A percentile compares a stretch with the other conserved stretches of the same genome.
Evolutionary conservation across 495 filamentous ascomycete species (phyloP).

Genomic region (Cercophora scortea): DNA sequence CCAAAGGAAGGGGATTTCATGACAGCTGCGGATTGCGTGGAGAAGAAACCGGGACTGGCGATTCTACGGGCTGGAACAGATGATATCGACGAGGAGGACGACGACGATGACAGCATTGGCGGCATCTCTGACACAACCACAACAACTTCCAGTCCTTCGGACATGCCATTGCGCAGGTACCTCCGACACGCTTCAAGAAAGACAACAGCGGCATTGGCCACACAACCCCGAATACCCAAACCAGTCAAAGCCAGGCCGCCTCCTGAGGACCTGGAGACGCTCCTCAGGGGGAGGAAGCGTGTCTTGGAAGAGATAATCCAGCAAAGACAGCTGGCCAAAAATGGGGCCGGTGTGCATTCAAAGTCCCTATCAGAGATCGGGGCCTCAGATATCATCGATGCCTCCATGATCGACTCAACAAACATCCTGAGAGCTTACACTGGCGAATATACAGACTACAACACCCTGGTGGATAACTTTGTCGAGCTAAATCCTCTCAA

Average conservation of each 20-base stretch:
- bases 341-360: neutral
- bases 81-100: conserved; percentile 43
- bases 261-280: conserved; percentile 3
- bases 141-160: neutral
- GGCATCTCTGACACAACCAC: neutral
- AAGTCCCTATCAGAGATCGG: neutral
- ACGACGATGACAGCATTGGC: conserved; percentile 4
- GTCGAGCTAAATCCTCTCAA: conserved; percentile 31
- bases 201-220: too few species aligned
- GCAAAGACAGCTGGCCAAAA: neutral
- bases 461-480: conserved; percentile 35
- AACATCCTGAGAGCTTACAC: conserved; percentile 8
- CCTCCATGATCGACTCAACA: conserved; percentile 1
- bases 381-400: neutral
- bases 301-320: conserved; percentile 7
- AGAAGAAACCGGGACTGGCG: conserved; percentile 45
- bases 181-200: neutral
- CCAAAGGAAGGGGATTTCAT: conserved; percentile 16
- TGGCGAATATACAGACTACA: conserved; percentile 13
- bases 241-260: neutral
- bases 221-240: neutral
- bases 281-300: conserved; percentile 11
- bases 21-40: conserved; percentile 34
- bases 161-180: neutral
- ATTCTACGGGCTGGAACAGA: conserved; percentile 42